A percentile compares a stretch with the other conserved stretches of the same genome.
These are phyloP conservation scores for Ogataea sp. DNA, from an alignment of 805 yeast genomes.

Conservation along the genomic window DNA sequence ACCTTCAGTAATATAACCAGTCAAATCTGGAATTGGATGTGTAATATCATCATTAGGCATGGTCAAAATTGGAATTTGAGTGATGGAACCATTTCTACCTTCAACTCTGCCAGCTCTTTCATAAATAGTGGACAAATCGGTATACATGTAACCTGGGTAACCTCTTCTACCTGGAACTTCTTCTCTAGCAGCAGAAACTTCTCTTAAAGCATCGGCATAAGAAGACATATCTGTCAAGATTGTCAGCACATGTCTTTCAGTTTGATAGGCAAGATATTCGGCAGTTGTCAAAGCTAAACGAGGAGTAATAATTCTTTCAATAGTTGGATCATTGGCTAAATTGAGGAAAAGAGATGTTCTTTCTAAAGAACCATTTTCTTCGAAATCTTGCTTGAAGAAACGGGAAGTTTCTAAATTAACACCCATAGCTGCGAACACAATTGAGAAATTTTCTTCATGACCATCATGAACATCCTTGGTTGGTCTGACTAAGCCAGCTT, in stretches of 20 bases:
- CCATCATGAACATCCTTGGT: conserved; percentile 99
- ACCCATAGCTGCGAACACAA: conserved; percentile 99
- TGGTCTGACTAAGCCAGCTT: conserved; percentile 98
- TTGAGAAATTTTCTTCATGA: conserved; percentile 98
- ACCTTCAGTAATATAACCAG: conserved; percentile 99
- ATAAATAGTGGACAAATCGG: conserved; percentile 97
- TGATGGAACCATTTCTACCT: conserved; percentile 98
- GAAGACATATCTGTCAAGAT: conserved; percentile 99
- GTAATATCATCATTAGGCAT: conserved; percentile 99
- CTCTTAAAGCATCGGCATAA: conserved; percentile 99
- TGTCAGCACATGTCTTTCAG: conserved; percentile 97
- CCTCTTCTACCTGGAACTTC: conserved; percentile 99
- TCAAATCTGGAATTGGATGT: conserved; percentile 99
- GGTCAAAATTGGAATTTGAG: conserved; percentile 97
- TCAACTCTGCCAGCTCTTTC: conserved; percentile 99
- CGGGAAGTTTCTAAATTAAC: conserved; percentile 97
- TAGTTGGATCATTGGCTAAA: conserved; percentile 98
- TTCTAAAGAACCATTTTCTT: conserved; percentile 97
- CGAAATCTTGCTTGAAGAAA: conserved; percentile 98
- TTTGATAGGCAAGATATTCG: conserved; percentile 96
- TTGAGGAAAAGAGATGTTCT: conserved; percentile 95
- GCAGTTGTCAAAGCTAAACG: conserved; percentile 98
- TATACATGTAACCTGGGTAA: conserved; percentile 99
- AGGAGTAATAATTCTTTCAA: conserved; percentile 98
- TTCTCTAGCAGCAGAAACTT: conserved; percentile 99